Evolutionary conservation across 805 yeast genomes (phyloP).

Genomic region (Kodamaea hsintzibuensis): DNA sequence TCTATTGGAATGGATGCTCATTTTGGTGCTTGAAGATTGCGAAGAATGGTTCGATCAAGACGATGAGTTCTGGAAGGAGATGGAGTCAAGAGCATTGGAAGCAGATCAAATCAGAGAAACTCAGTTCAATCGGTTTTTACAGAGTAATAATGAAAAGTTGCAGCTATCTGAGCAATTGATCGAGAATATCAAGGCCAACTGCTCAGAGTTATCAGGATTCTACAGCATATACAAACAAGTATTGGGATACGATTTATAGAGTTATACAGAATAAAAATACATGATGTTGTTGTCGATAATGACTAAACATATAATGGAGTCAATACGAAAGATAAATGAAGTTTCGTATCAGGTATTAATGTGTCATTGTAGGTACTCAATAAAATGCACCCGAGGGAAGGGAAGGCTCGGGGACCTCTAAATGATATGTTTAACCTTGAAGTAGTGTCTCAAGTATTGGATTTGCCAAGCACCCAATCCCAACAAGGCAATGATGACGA

Average conservation of each 20-base stretch:
- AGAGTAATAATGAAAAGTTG: neutral
- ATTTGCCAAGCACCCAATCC: slow-evolving; percentile 92
- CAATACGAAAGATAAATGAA: neutral
- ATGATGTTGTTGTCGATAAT: slow-evolving; percentile 1
- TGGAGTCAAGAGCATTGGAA: neutral
- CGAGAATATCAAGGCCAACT: neutral
- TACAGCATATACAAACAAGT: neutral
- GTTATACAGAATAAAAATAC: slow-evolving; percentile 2
- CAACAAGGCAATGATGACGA: slow-evolving; percentile 66
- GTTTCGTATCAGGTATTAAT: neutral
- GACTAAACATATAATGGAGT: neutral
- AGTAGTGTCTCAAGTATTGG: slow-evolving; percentile 86
- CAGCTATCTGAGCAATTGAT: neutral
- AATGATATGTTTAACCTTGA: slow-evolving; percentile 80
- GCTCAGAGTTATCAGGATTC: slow-evolving; percentile 1
- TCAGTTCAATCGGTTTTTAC: neutral
- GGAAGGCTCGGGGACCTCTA: slow-evolving; percentile 22
- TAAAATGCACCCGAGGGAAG: neutral
- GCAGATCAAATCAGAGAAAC: slow-evolving; percentile 3
- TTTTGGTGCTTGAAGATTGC: slow-evolving; percentile 10
- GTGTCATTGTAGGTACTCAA: neutral
- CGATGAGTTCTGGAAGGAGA: neutral
- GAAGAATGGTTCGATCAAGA: neutral
- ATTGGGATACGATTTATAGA: slow-evolving; percentile 4
- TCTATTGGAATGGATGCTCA: slow-evolving; percentile 25